Percentiles rank a stretch among this genome's conserved stretches.
phyloP scores from a whole-genome alignment of 192 early-diverging fungal species.

The Chytriomyces hyalinus region DNA sequence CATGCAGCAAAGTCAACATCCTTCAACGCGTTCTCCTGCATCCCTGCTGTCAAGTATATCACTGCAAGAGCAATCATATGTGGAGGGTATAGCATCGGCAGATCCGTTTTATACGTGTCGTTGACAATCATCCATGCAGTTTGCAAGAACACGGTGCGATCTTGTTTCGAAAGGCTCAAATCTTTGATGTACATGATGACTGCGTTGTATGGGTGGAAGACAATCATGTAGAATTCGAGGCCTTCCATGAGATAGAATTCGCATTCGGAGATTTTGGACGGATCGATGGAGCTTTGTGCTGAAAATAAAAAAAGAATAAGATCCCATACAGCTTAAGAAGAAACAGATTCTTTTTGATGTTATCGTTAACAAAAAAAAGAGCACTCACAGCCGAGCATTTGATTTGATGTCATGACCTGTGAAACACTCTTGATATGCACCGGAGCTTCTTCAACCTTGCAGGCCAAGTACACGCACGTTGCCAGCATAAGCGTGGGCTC shows the following conservation, averaged over 20 bases:
- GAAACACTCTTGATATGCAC: constrained; percentile 64
- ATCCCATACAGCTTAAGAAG: neutral
- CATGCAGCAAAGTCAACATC: constrained; percentile 69
- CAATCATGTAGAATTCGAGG: constrained; percentile 86
- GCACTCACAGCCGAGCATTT: constrained; percentile 10
- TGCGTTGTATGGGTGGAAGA: constrained; percentile 86
- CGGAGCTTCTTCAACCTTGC: constrained; percentile 85
- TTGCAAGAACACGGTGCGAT: constrained; percentile 23
- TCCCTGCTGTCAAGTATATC: constrained; percentile 34
- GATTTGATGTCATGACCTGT: constrained; percentile 31
- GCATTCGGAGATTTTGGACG: constrained; percentile 83
- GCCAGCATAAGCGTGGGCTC: constrained; percentile 80
- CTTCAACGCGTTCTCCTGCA: constrained; percentile 18
- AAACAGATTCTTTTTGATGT: neutral
- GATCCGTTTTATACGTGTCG: constrained; percentile 81
- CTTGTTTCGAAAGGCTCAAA: constrained; percentile 1
- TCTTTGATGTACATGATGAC: constrained; percentile 43
- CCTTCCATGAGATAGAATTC: constrained; percentile 93
- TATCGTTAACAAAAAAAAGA: neutral
- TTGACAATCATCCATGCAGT: constrained; percentile 65
- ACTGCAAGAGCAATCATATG: constrained; percentile 83
- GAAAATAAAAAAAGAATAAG: neutral
- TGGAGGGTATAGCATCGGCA: constrained; percentile 84
- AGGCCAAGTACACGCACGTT: constrained; percentile 86
- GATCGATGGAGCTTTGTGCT: constrained; percentile 71